Evolutionary conservation across 164 flowering plant genomes (phyloP), one percentile per base, ranked within the genome.

Genomic region (Hamamelis virginiana): DNA sequence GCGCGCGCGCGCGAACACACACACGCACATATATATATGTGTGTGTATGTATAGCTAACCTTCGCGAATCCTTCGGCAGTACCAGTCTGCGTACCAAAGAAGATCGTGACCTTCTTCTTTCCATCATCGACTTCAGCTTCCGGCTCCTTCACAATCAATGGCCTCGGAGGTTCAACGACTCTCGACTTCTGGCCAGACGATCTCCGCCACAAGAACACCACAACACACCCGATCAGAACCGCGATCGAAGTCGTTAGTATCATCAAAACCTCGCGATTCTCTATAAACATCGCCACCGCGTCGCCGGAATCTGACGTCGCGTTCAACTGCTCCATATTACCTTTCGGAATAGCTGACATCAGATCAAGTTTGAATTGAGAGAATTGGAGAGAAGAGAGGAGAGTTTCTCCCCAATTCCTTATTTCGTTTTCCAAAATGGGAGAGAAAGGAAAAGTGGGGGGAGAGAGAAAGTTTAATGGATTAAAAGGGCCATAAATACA

Each of bases 1-100:
- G n/a, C n/a, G n/a, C n/a, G n/a, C n/a, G n/a, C n/a, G n/a, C n/a
- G n/a, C n/a, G n/a, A n/a, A 22, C 47, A 33, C 21, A 65, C 21
- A 11, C 56, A 48, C 0, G 5, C n/a, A 16, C 13, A 52, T 21
- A 18, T 21, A 16, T 9, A 21, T 55, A 55, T 21, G 10, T 21
- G 2, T 8, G 4, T 55, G 12, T 8, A 57, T 22, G 13, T 14
- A 52, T 13, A 9, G 33, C 68, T 11, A 18, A 94, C 98, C 97
- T 94, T 94, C 1, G 98, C 98, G 62, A 94, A 94, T n/a, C 98
- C 98, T 74, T 94, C 98, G 28, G 98, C 97, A 0, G 98, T 94
- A 1, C 98, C 98, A 27, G 98, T 94, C 75, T 94, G 98, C 0
- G 97, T 94, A 4, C 98, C 98, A 65, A 86, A 94, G 72, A 94